Base-by-base conservation (phyloP, 2,329 filamentous ascomycete genomes). In the Fusarium floridanum region DNA sequence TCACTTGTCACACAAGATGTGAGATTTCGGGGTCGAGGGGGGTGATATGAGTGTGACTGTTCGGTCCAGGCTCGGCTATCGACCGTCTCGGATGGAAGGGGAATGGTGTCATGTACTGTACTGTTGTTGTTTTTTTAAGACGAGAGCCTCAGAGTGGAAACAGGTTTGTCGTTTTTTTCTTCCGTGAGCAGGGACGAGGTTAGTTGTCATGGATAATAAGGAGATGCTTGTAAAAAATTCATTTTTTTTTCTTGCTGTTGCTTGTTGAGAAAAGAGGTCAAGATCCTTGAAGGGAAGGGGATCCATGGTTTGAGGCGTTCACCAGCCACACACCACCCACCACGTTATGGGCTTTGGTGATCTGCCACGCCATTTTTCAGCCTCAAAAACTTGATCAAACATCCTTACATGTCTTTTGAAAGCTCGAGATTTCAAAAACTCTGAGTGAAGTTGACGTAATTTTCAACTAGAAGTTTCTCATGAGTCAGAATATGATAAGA, bases 51-150 rank as follows among this genome's bases (percentile, higher is more conserved):
- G 50, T 53, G 68, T 67, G 62, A 61, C 62, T 55, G 53, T 70
- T 78, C 76, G 76, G 76, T 69, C 70, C 68, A 76, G 70, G 60
- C 72, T 78, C 76, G 76, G 76, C 76, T 78, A 78, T 71, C 72
- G 66, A 61, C 41, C 32, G 41, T 69, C 55, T 77, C 75, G 75
- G 75, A 55, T 76, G 65, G 63, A 78, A 77, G 76, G 76, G 73
- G 64, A 53, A 17, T 50, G 9, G 45, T 53, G 24, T 11, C 48
- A 29, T 53, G 48, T 7, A 53, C 22, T 11, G 32, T 32, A 12
- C 27, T 39, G 34, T 34, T 34, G 14, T 34, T 8, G 32, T 36
- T 36, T 36, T 36, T 5, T 41, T 5, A 41, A 20, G 16, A 32
- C 24, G 5, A 48, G 14, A 64, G 41, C 10, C 27, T 57, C 27